Percentiles rank a stretch among this genome's conserved stretches.
Conservation (phyloP, 768 basidiomycete species). For the Agaricus bisporus region DNA sequence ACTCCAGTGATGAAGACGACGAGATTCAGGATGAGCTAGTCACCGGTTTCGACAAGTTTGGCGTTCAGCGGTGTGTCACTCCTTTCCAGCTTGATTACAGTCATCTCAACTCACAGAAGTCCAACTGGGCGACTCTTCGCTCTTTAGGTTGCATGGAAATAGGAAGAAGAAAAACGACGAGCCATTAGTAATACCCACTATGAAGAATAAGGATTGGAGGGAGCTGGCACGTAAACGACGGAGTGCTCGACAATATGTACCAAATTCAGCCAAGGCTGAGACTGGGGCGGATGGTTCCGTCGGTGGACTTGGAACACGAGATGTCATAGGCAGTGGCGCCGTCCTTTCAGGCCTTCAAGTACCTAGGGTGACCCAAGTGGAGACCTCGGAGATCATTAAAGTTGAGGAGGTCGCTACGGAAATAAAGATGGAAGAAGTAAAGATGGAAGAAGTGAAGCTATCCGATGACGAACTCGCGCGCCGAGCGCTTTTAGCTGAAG, state of each 20-base stretch:
- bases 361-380: slow-evolving; percentile 26
- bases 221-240: slow-evolving; percentile 67
- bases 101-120: slow-evolving; percentile 75
- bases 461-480: slow-evolving; percentile 79
- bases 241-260: slow-evolving; percentile 51
- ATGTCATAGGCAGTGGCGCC: slow-evolving; percentile 73
- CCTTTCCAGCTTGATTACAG: slow-evolving; percentile 22
- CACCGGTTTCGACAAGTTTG: slow-evolving; percentile 64
- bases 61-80: slow-evolving; percentile 80
- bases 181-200: slow-evolving; percentile 80
- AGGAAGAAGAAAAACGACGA: slow-evolving; percentile 39
- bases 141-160: slow-evolving; percentile 37
- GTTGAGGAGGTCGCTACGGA: slow-evolving; percentile 19
- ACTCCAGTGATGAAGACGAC: slow-evolving; percentile 60
- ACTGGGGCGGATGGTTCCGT: slow-evolving; percentile 69
- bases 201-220: slow-evolving; percentile 90
- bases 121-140: slow-evolving; percentile 16
- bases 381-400: slow-evolving; percentile 17
- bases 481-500: slow-evolving; percentile 66
- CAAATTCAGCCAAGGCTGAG: slow-evolving; percentile 47
- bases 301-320: slow-evolving; percentile 70
- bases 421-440: slow-evolving; percentile 20
- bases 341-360: slow-evolving; percentile 63
- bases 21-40: slow-evolving; percentile 59
- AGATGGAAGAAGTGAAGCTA: slow-evolving; percentile 37